phyloP scores from a whole-genome alignment of 2,329 filamentous ascomycete species.

The Daldinia sp. region DNA sequence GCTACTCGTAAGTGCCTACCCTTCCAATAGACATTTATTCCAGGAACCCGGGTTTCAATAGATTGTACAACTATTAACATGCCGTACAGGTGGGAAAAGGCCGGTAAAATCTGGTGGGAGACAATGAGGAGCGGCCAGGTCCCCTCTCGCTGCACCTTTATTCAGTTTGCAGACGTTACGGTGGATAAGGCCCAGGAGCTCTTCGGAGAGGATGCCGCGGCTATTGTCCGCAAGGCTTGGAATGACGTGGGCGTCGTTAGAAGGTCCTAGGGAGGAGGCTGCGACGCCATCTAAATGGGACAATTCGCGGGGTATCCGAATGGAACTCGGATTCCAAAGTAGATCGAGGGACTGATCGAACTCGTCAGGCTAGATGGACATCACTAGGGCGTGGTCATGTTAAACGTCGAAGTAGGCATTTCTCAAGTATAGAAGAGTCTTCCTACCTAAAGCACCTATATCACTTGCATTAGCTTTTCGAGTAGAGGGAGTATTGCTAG shows the following conservation, averaged over 20 bases:
- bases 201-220: constrained; percentile 58
- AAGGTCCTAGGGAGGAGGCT: constrained; percentile 44
- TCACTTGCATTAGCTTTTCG: background rate
- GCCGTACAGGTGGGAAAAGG: constrained; percentile 63
- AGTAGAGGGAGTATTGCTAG: background rate
- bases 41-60: background rate
- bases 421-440: background rate
- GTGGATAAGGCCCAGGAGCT: constrained; percentile 59
- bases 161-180: constrained; percentile 63
- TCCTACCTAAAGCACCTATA: background rate
- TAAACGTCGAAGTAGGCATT: background rate
- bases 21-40: background rate
- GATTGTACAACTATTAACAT: background rate
- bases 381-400: background rate
- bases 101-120: constrained; percentile 66
- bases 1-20: constrained; percentile 52
- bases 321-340: background rate
- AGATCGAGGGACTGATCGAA: background rate
- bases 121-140: constrained; percentile 60
- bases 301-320: background rate
- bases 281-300: constrained; percentile 4
- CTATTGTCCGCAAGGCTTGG: constrained; percentile 62
- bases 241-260: constrained; percentile 60
- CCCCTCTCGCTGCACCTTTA: constrained; percentile 57
- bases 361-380: background rate